A percentile compares a stretch with the other conserved stretches of the same genome.
phyloP scores from a whole-genome alignment of 306 rosid species.

The Calophaca sinica region DNA sequence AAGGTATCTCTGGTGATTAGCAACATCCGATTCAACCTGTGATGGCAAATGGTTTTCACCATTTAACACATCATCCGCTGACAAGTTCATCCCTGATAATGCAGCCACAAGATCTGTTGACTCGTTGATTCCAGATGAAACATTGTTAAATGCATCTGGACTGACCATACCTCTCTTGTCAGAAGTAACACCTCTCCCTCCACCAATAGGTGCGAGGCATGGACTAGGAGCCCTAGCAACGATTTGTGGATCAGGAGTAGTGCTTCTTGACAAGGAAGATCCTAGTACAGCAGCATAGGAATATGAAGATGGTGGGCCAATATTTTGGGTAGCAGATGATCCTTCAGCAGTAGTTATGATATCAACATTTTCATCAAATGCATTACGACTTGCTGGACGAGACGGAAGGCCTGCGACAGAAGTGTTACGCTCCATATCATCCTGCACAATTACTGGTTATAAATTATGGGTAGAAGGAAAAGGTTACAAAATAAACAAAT shows the following conservation, averaged over 20 bases:
- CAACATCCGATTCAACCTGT: slow-evolving; percentile 67
- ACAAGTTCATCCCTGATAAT: slow-evolving; percentile 79
- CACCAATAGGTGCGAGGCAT: slow-evolving; percentile 89
- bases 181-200: slow-evolving; percentile 66
- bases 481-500: not conserved
- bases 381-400: slow-evolving; percentile 90
- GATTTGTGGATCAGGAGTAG: slow-evolving; percentile 90
- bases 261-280: slow-evolving; percentile 85
- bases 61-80: slow-evolving; percentile 63
- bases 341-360: slow-evolving; percentile 64
- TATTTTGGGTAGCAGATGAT: slow-evolving; percentile 69
- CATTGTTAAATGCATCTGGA: slow-evolving; percentile 64
- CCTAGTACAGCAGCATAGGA: slow-evolving; percentile 91
- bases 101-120: slow-evolving; percentile 80
- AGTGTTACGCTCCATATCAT: slow-evolving; percentile 73
- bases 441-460: slow-evolving; percentile 60
- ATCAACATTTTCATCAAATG: slow-evolving; percentile 85
- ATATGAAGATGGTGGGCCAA: slow-evolving; percentile 68
- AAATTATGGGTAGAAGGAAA: slow-evolving; percentile 16
- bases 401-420: slow-evolving; percentile 72
- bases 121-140: slow-evolving; percentile 70
- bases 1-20: slow-evolving; percentile 68
- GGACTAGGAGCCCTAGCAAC: slow-evolving; percentile 97
- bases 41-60: slow-evolving; percentile 70
- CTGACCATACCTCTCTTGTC: slow-evolving; percentile 78